Evolutionary conservation across 2,329 filamentous ascomycete species (phyloP), one percentile per base, ranked within the genome.

Genomic region (Hymenoscyphus scutula): DNA sequence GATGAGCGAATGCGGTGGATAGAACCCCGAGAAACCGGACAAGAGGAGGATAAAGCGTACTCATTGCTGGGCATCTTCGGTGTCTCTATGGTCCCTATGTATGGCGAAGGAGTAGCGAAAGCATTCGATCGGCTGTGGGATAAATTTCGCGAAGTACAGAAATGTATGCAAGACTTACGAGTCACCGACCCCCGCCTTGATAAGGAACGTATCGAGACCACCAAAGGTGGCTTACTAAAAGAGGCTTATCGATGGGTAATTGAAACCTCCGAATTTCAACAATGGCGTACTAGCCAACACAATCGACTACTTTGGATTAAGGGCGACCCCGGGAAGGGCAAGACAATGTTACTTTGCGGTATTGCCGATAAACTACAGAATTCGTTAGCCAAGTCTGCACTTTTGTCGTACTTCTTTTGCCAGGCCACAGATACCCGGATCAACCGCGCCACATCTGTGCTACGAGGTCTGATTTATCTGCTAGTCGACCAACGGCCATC

Each of bases 391-490:
- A 23, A 55, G 15, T 5, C 53, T 29, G 51, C 19, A 17, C 11
- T 48, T 29, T 45, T 72, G 29, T 64, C 68, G 1, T 77, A 69
- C 62, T 79, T 79, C 68, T 78, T 82, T 69, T 82, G 76, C 66
- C 74, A 82, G 65, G 70, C 71, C 11, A 75, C 74, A 6, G 68
- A 80, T 45, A 11, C 62, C 1, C 58, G 67, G 0, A 32, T 79
- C 23, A 80, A 78, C 62, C 78, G 67, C 53, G 76, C 76, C 0
- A 72, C 66, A 0, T 71, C 77, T 0, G 75, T 81, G 0, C 65
- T 82, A 1, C 74, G 77, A 0, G 78, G 80, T 0, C 70, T 83
- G n/a, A n/a, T n/a, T n/a, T 79, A 74, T 41, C 38, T 76, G 17
- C 70, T 84, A 72, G 58, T 77, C 1, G 34, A 58, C 0, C 68